Conservation (phyloP, 2,329 filamentous ascomycete genomes). For the Sporothrix luriei region DNA sequence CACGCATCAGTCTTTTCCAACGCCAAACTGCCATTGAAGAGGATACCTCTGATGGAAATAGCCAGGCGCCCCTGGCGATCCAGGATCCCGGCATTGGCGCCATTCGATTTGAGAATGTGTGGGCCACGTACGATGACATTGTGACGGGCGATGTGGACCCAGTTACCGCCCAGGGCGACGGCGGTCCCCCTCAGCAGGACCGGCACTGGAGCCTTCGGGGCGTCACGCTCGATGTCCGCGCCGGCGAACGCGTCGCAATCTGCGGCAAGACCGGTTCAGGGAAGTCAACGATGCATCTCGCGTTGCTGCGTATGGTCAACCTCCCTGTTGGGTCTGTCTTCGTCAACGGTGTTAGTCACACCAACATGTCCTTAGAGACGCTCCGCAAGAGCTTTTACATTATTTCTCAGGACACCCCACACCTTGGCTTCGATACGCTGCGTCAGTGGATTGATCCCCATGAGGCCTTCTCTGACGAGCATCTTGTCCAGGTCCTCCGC, state of each 20-base stretch:
- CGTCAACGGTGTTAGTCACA: conserved; percentile 50
- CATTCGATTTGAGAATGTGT: conserved; percentile 15
- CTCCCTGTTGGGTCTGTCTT: conserved; percentile 48
- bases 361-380: conserved; percentile 38
- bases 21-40: conserved; percentile 9
- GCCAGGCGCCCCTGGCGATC: not conserved
- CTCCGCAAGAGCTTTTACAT: conserved; percentile 45
- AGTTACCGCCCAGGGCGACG: not conserved
- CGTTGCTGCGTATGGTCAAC: conserved; percentile 51
- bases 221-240: conserved; percentile 22
- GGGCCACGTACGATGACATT: conserved; percentile 11
- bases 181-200: not conserved
- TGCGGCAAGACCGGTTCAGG: conserved; percentile 49
- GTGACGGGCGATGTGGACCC: conserved; percentile 8
- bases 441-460: conserved; percentile 53
- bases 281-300: conserved; percentile 44
- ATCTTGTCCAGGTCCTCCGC: conserved; percentile 45
- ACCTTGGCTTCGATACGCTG: conserved; percentile 45
- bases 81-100: not conserved
- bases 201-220: conserved; percentile 23
- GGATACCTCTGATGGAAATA: not conserved
- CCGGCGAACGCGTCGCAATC: conserved; percentile 42
- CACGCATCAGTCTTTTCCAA: conserved; percentile 15
- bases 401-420: conserved; percentile 53
- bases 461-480: conserved; percentile 42